Percentiles rank a stretch among this genome's conserved stretches.
These are phyloP conservation scores for Fusarium poae DNA, from an alignment of 2,329 filamentous ascomycete species.

Conservation along the genomic window DNA sequence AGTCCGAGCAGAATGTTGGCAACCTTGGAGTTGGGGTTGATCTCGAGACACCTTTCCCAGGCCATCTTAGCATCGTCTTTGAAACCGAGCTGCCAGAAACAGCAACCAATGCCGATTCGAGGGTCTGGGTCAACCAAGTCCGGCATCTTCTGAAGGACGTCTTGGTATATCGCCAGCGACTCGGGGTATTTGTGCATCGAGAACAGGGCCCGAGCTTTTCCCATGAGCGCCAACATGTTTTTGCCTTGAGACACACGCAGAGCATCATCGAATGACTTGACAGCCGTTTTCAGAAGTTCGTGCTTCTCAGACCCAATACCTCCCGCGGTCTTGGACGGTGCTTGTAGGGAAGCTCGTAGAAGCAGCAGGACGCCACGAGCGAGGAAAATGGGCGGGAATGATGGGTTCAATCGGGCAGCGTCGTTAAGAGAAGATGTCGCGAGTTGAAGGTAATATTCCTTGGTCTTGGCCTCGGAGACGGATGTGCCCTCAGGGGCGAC, in stretches of 20 bases:
- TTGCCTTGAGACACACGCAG: slow-evolving; percentile 84
- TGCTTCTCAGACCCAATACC: slow-evolving; percentile 79
- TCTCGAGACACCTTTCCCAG: slow-evolving; percentile 88
- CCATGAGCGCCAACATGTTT: slow-evolving; percentile 93
- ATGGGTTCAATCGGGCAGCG: slow-evolving; percentile 92
- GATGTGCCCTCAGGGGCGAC: slow-evolving; percentile 72
- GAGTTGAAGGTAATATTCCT: slow-evolving; percentile 90
- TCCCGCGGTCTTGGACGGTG: slow-evolving; percentile 76
- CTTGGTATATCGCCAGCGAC: slow-evolving; percentile 86
- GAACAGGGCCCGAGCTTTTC: slow-evolving; percentile 87
- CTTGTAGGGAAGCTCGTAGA: slow-evolving; percentile 85
- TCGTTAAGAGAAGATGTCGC: slow-evolving; percentile 96
- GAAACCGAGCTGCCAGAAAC: slow-evolving; percentile 95
- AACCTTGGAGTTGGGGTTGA: slow-evolving; percentile 86
- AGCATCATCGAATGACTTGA: slow-evolving; percentile 96
- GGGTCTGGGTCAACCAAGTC: slow-evolving; percentile 93
- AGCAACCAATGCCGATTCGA: slow-evolving; percentile 94
- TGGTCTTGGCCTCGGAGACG: slow-evolving; percentile 83
- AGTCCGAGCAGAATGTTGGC: slow-evolving; percentile 91
- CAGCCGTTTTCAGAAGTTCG: slow-evolving; percentile 84
- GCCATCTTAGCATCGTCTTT: slow-evolving; percentile 92
- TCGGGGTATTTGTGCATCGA: slow-evolving; percentile 89
- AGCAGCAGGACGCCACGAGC: slow-evolving; percentile 91
- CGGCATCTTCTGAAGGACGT: slow-evolving; percentile 86
- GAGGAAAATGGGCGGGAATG: slow-evolving; percentile 90